Conservation (phyloP, 371 early-diverging fungal genomes). For the Actinomortierella ambigua region DNA sequence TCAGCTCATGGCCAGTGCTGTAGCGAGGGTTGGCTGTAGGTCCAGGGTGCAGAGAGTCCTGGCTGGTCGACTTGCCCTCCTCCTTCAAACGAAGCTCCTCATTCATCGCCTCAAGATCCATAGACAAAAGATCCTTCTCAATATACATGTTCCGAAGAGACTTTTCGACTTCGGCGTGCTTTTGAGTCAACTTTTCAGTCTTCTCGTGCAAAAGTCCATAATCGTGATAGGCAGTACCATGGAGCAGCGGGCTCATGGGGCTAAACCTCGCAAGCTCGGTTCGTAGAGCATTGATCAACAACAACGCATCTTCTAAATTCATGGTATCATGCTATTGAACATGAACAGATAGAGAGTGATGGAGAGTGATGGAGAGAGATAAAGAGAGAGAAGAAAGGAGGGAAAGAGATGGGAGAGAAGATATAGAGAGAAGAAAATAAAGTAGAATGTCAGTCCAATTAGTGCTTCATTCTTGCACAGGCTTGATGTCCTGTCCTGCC, state of each 20-base stretch:
- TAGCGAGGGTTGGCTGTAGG: constrained; percentile 22
- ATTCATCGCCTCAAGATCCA: constrained; percentile 40
- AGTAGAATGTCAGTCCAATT: too few relatives aligned
- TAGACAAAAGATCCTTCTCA: constrained; percentile 39
- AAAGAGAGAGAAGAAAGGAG: too few relatives aligned
- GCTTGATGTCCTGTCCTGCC: too few relatives aligned
- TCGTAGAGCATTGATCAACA: constrained; percentile 26
- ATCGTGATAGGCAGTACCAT: constrained; percentile 31
- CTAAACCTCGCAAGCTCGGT: constrained; percentile 29
- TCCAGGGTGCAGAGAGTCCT: not conserved
- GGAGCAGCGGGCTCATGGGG: constrained; percentile 31
- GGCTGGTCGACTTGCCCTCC: constrained; percentile 13
- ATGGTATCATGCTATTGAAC: constrained; percentile 16
- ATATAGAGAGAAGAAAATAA: too few relatives aligned
- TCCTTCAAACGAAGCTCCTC: constrained; percentile 33
- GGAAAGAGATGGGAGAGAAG: too few relatives aligned
- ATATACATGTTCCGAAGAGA: constrained; percentile 31
- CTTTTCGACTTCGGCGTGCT: constrained; percentile 31
- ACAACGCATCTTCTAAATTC: constrained; percentile 13
- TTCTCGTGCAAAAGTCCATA: constrained; percentile 20
- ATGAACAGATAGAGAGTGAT: not conserved
- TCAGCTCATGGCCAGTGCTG: constrained; percentile 43
- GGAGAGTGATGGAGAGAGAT: not conserved
- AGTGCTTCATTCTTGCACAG: too few relatives aligned
- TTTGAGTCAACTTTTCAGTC: constrained; percentile 26